phyloP scores from a whole-genome alignment of 2,329 filamentous ascomycete genomes.

The Stemphylium lycopersici region DNA sequence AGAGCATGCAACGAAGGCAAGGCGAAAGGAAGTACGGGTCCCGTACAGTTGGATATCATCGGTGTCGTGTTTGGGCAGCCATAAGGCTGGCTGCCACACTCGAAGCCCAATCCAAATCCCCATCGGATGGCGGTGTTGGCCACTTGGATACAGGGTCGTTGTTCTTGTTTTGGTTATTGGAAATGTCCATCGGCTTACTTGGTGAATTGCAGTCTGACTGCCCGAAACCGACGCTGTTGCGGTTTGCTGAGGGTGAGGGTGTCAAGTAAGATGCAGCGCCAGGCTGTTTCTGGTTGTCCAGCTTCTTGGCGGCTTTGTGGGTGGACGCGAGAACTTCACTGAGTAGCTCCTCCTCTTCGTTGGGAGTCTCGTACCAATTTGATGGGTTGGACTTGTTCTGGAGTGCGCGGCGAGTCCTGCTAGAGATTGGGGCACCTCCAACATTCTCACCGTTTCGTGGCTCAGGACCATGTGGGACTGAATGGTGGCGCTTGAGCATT shows the following conservation, averaged over 20 bases:
- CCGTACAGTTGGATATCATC: slow-evolving; percentile 29
- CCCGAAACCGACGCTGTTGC: slow-evolving; percentile 77
- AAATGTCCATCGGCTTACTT: slow-evolving; percentile 73
- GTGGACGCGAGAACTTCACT: slow-evolving; percentile 86
- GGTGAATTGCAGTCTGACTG: slow-evolving; percentile 65
- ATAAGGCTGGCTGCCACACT: slow-evolving; percentile 76
- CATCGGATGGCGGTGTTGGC: slow-evolving; percentile 95
- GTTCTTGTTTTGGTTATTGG: slow-evolving; percentile 51
- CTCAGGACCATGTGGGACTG: slow-evolving; percentile 49
- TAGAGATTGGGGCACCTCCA: slow-evolving; percentile 68
- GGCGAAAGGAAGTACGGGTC: slow-evolving; percentile 21
- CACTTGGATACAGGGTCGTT: slow-evolving; percentile 70
- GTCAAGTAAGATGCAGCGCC: slow-evolving; percentile 68
- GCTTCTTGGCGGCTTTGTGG: slow-evolving; percentile 72
- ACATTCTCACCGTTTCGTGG: slow-evolving; percentile 66
- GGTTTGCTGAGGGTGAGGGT: slow-evolving; percentile 81
- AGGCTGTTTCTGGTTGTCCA: slow-evolving; percentile 63
- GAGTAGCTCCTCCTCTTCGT: slow-evolving; percentile 94
- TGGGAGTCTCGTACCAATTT: slow-evolving; percentile 89
- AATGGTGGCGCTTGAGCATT: slow-evolving; percentile 58
- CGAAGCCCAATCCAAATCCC: slow-evolving; percentile 81
- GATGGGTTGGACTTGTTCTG: slow-evolving; percentile 72
- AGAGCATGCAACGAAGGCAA: slow-evolving; percentile 37
- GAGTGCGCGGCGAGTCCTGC: slow-evolving; percentile 78
- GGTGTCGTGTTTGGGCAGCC: slow-evolving; percentile 46